Conservation (phyloP, 2,329 filamentous ascomycete species). For the Periconia digitata region DNA sequence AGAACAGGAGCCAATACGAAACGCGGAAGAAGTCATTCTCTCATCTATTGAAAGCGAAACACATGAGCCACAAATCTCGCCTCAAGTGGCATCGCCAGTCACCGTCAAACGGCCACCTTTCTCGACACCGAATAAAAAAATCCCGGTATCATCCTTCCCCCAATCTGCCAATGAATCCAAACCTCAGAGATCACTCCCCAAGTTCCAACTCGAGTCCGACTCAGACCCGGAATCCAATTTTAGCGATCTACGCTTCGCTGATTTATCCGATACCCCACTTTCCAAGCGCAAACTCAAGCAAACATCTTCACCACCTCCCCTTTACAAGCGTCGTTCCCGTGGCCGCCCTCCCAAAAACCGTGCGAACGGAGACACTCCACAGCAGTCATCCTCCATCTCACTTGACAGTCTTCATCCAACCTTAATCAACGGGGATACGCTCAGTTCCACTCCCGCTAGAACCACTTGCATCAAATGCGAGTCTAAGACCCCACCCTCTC, state of each 20-base stretch:
- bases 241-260: conserved; percentile 9
- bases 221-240: conserved; percentile 2
- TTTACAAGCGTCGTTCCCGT: background rate
- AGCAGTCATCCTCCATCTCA: conserved; percentile 1
- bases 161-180: background rate
- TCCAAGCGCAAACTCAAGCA: conserved; percentile 1
- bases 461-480: conserved; percentile 26
- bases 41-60: conserved; percentile 24
- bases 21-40: conserved; percentile 14
- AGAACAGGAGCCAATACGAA: background rate
- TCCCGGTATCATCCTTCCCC: conserved; percentile 2
- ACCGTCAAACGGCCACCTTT: background rate
- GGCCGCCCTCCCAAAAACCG: conserved; percentile 1
- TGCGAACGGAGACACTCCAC: conserved; percentile 5
- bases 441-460: background rate
- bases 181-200: conserved; percentile 1
- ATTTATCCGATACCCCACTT: conserved; percentile 1
- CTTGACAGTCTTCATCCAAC: background rate
- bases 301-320: background rate
- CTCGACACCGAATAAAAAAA: background rate
- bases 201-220: conserved; percentile 9
- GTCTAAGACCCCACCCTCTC: conserved; percentile 13
- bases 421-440: conserved; percentile 6
- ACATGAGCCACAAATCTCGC: background rate
- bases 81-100: background rate